Percentiles rank a stretch among this genome's conserved stretches.
Evolutionary conservation across 306 rosid genomes (phyloP).

Genomic region (Dalbergia oliveri): DNA sequence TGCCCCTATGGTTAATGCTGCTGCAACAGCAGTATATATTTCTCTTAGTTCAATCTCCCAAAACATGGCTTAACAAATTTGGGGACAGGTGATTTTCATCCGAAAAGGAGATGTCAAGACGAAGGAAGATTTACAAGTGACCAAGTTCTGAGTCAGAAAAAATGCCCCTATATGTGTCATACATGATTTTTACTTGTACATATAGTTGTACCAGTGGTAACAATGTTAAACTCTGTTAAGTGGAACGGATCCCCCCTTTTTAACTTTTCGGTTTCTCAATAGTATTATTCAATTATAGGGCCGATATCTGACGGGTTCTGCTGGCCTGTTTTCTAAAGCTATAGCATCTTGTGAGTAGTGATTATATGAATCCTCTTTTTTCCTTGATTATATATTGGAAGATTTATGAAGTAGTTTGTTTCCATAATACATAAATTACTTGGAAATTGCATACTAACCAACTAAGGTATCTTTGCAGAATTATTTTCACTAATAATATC

Average conservation of each 20-base stretch:
- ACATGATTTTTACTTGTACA: slow-evolving; percentile 43
- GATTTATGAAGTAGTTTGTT: not conserved
- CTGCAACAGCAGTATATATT: slow-evolving; percentile 12
- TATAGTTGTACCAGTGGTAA: slow-evolving; percentile 38
- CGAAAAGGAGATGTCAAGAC: slow-evolving; percentile 35
- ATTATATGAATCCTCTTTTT: slow-evolving; percentile 13
- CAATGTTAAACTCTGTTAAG: slow-evolving; percentile 35
- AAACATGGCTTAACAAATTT: slow-evolving; percentile 35
- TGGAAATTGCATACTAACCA: too few species aligned
- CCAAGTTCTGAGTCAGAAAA: slow-evolving; percentile 36
- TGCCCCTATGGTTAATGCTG: slow-evolving; percentile 10
- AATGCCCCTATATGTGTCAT: slow-evolving; percentile 24
- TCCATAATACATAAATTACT: not conserved
- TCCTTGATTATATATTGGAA: not conserved
- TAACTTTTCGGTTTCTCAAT: not conserved
- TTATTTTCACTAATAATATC: too few species aligned
- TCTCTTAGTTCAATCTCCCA: slow-evolving; percentile 29
- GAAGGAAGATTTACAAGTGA: slow-evolving; percentile 22
- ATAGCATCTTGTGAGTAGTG: slow-evolving; percentile 1
- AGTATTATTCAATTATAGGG: slow-evolving; percentile 16
- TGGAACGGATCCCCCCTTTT: not conserved
- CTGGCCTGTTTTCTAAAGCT: not conserved
- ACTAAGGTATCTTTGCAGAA: too few species aligned
- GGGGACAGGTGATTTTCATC: slow-evolving; percentile 31
- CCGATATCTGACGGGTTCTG: not conserved